A percentile compares a stretch with the other conserved stretches of the same genome.
These are phyloP conservation scores for Thuidium tamariscinum DNA, from an alignment of 225 moss, liverwort and hornwort species.

Conservation along the genomic window DNA sequence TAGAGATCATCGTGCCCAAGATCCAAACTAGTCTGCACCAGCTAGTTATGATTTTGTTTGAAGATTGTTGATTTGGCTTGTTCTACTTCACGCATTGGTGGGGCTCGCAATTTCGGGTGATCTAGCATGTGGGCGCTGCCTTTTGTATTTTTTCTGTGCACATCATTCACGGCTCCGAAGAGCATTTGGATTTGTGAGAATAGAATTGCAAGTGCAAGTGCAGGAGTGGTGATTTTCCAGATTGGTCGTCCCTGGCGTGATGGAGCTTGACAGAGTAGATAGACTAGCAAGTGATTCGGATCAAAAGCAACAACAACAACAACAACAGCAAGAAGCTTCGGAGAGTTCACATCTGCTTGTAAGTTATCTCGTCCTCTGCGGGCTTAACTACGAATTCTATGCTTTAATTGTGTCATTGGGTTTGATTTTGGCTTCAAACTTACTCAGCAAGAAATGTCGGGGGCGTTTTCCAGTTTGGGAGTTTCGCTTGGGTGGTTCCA, in stretches of 20 bases:
- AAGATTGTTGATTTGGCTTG: not conserved
- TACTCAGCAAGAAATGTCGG: not conserved
- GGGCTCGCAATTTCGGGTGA: not conserved
- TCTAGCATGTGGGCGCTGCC: not conserved
- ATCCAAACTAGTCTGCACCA: not conserved
- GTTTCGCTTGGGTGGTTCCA: not conserved
- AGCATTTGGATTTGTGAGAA: not conserved
- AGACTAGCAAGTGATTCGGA: not conserved
- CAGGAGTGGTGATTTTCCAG: not conserved
- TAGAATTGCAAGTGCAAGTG: not conserved
- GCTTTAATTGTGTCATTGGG: not conserved
- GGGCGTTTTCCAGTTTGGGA: no score
- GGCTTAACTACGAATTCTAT: not conserved
- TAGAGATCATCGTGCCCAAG: not conserved
- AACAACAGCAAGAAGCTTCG: not conserved
- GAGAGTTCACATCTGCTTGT: constrained; percentile 31
- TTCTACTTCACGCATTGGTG: not conserved
- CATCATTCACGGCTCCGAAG: not conserved
- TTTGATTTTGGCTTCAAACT: not conserved
- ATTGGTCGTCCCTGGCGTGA: not conserved
- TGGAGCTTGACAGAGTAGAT: constrained; percentile 5
- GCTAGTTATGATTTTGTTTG: not conserved
- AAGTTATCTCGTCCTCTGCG: not conserved
- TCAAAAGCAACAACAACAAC: not conserved
- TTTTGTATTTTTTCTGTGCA: not conserved